A percentile compares a stretch with the other conserved stretches of the same genome.
Evolutionary conservation across 805 yeast genomes (phyloP).

Genomic region (Candida odintsovae): DNA sequence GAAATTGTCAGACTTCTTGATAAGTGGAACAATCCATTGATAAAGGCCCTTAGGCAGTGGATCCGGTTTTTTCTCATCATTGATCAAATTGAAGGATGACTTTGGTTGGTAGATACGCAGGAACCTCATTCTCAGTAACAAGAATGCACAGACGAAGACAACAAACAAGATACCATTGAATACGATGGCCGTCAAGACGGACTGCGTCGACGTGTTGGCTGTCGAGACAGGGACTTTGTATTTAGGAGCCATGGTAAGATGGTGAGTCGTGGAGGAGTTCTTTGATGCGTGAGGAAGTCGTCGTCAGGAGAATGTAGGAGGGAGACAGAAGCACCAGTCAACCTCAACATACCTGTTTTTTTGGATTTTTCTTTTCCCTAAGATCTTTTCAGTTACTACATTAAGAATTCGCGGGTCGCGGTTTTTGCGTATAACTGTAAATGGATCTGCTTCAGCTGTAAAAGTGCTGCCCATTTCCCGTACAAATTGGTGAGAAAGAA

Average conservation of each 20-base stretch:
- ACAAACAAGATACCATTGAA: constrained; percentile 65
- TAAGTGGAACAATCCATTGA: constrained; percentile 62
- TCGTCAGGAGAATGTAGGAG: neutral
- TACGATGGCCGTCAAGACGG: constrained; percentile 67
- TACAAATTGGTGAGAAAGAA: neutral
- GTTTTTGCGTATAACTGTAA: neutral
- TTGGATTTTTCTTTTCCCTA: too few species aligned
- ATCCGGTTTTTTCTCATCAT: constrained; percentile 60
- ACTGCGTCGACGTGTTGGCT: constrained; percentile 54
- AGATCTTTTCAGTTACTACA: neutral
- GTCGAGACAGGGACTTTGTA: constrained; percentile 1
- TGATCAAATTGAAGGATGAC: constrained; percentile 53
- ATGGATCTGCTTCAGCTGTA: neutral
- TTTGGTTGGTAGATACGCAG: constrained; percentile 83
- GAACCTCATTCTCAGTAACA: constrained; percentile 58
- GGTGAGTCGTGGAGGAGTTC: neutral
- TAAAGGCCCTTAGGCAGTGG: constrained; percentile 66
- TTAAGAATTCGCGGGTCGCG: neutral
- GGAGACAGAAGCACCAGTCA: neutral
- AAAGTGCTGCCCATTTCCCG: neutral
- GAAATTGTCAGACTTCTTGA: constrained; percentile 65
- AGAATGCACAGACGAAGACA: constrained; percentile 53
- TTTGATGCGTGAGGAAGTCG: neutral
- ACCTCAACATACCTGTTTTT: too few species aligned
- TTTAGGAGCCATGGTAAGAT: neutral